Evolutionary conservation across 164 flowering plant genomes (phyloP), one percentile per base, ranked within the genome.

Genomic region (Magnolia changhungtana): DNA sequence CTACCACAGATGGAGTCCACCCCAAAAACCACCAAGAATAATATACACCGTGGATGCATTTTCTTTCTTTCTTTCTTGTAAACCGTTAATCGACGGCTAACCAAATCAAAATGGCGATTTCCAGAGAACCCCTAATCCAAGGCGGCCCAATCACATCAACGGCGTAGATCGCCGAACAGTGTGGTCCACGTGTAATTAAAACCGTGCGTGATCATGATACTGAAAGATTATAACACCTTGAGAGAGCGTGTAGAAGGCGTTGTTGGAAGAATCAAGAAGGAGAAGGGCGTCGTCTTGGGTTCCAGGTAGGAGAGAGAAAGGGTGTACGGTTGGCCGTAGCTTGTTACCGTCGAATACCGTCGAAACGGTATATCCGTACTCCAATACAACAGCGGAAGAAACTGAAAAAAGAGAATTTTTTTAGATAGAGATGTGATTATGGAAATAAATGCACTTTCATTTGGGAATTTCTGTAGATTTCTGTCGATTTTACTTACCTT

Each of bases 281-380:
- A 93, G 11, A 63, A 93, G 78, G 7, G 45, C 7, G 78, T 85
- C 85, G 76, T 85, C 86, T 65, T 83, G 76, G 24, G 87, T 83
- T 27, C 82, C 82, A 71, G 87, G 81, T 23, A 83, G 81, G 27
- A 89, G 67, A 0, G 87, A 78, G 74, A 83, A 75, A 1, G 98
- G 98, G 69, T 88, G 89, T 49, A 78, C 64, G 29, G 51, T 67
- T 27, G 59, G 49, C n/a, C 73, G 37, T 0, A 83, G 68, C 77
- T 90, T 91, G 82, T 90, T 81, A 71, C 90, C 93, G 78, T 90
- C 89, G 71, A 90, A 29, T 19, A 90, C 80, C 13, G 92, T 93
- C 13, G 81, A 84, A 18, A 89, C 96, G 0, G 87, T 77, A 83
- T 93, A 93, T 11, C 95, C 95, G 0, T 91, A 88, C 81, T 93